Base-by-base conservation (phyloP, 2,329 filamentous ascomycete species). In the Ascochyta viciae-villosae region DNA sequence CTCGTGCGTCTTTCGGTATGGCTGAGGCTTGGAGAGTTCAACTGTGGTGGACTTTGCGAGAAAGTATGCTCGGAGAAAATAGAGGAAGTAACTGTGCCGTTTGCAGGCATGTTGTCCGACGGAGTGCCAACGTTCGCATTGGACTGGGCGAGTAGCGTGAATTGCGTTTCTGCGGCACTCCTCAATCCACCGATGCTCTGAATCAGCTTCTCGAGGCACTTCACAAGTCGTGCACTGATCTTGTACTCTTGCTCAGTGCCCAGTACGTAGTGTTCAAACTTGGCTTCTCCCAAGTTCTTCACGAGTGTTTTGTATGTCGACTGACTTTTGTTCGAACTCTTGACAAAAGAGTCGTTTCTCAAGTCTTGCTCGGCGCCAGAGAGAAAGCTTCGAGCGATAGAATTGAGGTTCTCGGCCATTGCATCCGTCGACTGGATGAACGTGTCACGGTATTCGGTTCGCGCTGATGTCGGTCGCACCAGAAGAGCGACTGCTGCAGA, bases 151-250 rank as follows among this genome's bases (percentile, higher is more conserved):
- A 96, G 81, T 29, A 98, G 83, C 15, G 89, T 85, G 70, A 98
- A 96, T 69, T 99, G 94, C 22, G 92, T 93, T 55, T 89, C 85
- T 24, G 95, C 91, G 31, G 95, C 92, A 79, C 92, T 96, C 62
- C 92, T 85, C 68, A 99, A 79, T 7, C 94, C 95, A 73, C 94
- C 93, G 62, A 97, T 89, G 62, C 92, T 92, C 73, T 97, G 93
- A 4, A 91, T 88, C 26, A 98, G 82, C 42, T 86, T 87, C 73
- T 96, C 91, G 67, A 98, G 85, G 63, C 91, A 94, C 68, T 91
- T 89, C 40, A 94, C 89, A 4, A 98, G 83, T 23, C 85, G 87
- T 62, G 89, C 88, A 68, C 97, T 91, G 3, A 96, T 83, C 34
- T 84, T 82, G 73, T 96, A 96, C 59, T 94, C 84, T 51, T 83